phyloP scores from a whole-genome alignment of 2,329 filamentous ascomycete species.

The Colletotrichum salicis region DNA sequence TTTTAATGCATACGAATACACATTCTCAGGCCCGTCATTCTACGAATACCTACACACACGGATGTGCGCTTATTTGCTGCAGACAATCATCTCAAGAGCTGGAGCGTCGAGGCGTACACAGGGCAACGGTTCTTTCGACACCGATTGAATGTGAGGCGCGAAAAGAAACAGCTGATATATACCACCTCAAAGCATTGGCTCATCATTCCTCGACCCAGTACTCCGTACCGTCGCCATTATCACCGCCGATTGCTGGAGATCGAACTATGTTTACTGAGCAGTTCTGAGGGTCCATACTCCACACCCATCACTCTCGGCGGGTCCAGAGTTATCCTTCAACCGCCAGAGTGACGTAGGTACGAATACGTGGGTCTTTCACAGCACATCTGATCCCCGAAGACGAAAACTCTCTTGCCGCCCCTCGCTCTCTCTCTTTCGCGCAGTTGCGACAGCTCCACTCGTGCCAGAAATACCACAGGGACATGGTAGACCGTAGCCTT shows the following conservation, averaged over 20 bases:
- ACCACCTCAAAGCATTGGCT: not conserved
- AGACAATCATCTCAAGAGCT: not conserved
- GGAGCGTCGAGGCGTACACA: not conserved
- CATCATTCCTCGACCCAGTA: not conserved
- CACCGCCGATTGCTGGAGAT: not conserved
- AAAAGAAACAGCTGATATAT: not conserved
- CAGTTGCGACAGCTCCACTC: constrained; percentile 8
- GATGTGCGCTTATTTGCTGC: not conserved
- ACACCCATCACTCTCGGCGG: not conserved
- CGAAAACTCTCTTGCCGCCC: not conserved
- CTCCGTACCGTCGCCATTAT: not conserved
- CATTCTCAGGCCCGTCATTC: not conserved
- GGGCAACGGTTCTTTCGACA: not conserved
- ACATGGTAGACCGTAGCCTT: not conserved
- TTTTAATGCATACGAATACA: not conserved
- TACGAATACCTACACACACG: not conserved
- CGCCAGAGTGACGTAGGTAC: constrained; percentile 23
- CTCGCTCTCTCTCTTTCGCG: not conserved
- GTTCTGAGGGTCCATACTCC: not conserved
- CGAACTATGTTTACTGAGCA: not conserved
- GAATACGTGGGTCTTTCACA: not conserved
- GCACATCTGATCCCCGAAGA: not conserved
- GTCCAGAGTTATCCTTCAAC: not conserved
- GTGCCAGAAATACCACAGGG: not conserved
- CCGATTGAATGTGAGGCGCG: not conserved